Evolutionary conservation across 2,329 filamentous ascomycete species (phyloP).

Genomic region (Cadophora malorum): DNA sequence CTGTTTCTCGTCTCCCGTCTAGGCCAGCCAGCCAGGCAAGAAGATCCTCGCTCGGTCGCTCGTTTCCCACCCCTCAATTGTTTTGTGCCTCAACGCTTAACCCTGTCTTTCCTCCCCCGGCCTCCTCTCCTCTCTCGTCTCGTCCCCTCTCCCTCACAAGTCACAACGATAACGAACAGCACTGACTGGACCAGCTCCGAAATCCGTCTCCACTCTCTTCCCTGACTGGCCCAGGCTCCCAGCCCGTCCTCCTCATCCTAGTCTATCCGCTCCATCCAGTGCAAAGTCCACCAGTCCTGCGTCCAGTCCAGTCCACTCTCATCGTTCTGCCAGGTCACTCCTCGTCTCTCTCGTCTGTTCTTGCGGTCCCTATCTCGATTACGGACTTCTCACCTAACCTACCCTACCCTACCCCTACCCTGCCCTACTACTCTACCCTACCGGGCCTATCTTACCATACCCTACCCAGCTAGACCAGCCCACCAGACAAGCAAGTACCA

Average conservation of each 20-base stretch:
- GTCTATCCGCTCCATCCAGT: not conserved
- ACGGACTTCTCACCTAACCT: not conserved
- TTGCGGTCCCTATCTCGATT: not conserved
- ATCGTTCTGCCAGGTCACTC: constrained; percentile 13
- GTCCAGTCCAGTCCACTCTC: constrained; percentile 1
- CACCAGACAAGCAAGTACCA: constrained; percentile 16
- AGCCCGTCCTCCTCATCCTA: constrained; percentile 4
- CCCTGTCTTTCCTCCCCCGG: constrained; percentile 8
- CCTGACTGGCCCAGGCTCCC: constrained; percentile 17
- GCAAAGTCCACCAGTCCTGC: not conserved
- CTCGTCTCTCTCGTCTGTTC: constrained; percentile 13
- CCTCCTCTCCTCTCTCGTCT: not conserved
- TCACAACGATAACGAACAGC: not conserved
- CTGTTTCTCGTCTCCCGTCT: not conserved
- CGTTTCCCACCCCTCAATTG: constrained; percentile 7
- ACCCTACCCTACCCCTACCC: not conserved
- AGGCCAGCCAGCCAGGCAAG: not conserved
- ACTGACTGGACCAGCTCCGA: constrained; percentile 2
- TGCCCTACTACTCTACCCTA: constrained; percentile 4
- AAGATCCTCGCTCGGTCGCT: not conserved
- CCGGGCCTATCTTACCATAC: not conserved
- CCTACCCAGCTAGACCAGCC: constrained; percentile 1
- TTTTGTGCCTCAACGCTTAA: constrained; percentile 11
- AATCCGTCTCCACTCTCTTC: not conserved
- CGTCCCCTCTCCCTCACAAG: not conserved